phyloP scores from a whole-genome alignment of 2,329 filamentous ascomycete species.

The Phaeosphaeriaceae sp. region DNA sequence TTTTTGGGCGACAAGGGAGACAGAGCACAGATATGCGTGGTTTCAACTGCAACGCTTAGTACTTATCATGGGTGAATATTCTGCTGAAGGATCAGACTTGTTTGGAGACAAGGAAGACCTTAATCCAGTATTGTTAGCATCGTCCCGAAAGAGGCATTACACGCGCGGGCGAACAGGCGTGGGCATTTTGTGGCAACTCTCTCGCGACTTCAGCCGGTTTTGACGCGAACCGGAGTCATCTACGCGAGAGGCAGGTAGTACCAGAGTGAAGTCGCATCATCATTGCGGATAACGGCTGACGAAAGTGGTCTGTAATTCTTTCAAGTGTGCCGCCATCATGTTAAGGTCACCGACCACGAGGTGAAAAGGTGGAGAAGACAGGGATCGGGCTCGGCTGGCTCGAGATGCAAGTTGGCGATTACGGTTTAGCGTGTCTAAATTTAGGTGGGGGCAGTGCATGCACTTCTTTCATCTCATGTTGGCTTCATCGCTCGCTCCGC shows the following conservation, averaged over 20 bases:
- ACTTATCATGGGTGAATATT: background rate
- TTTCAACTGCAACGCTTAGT: background rate
- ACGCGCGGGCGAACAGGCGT: background rate
- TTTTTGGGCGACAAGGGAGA: background rate
- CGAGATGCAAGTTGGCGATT: constrained; percentile 1
- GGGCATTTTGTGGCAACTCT: background rate
- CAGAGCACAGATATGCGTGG: background rate
- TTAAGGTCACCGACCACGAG: background rate
- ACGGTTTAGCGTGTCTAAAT: constrained; percentile 30
- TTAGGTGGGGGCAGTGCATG: constrained; percentile 39
- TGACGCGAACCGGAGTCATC: background rate
- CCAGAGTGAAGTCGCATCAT: background rate
- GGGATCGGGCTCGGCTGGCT: constrained; percentile 23
- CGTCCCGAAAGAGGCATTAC: background rate
- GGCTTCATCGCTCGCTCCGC: constrained; percentile 22
- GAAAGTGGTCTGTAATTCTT: too few species aligned
- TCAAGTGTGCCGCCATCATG: background rate
- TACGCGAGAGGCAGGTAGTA: background rate
- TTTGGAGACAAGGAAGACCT: background rate
- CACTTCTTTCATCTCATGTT: constrained; percentile 20
- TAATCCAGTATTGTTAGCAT: background rate
- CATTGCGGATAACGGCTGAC: background rate
- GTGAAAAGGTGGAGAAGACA: constrained; percentile 3
- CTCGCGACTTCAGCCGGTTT: background rate
- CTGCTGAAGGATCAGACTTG: background rate